phyloP scores from a whole-genome alignment of 192 early-diverging fungal genomes.

The Linnemannia schmuckeri region DNA sequence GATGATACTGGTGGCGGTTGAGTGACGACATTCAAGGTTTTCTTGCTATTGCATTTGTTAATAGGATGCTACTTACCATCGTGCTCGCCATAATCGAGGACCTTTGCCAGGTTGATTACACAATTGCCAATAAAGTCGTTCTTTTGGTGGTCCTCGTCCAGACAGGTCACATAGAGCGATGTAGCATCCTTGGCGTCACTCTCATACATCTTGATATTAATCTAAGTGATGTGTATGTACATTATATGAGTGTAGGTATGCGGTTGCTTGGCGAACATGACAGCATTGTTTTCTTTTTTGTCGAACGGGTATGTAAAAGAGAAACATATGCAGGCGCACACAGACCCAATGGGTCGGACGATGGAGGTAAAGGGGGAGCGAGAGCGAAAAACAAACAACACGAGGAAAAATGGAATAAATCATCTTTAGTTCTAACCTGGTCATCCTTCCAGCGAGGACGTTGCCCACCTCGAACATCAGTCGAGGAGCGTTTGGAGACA shows the following conservation, averaged over 20 bases:
- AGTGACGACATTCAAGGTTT: not conserved
- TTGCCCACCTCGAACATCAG: conserved; percentile 69
- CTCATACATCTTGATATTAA: conserved; percentile 58
- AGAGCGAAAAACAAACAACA: not conserved
- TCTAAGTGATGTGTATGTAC: conserved; percentile 31
- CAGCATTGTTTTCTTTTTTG: not conserved
- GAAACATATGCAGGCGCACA: not conserved
- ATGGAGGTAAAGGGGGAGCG: not conserved
- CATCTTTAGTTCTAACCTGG: conserved; percentile 54
- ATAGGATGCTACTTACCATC: conserved; percentile 59
- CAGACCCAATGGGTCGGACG: not conserved
- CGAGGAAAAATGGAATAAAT: not conserved
- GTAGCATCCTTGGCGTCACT: conserved; percentile 59
- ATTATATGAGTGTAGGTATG: not conserved
- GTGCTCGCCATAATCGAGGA: conserved; percentile 65
- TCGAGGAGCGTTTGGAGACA: conserved; percentile 57
- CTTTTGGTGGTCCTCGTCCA: conserved; percentile 68
- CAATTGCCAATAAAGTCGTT: conserved; percentile 66
- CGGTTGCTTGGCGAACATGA: too few relatives aligned
- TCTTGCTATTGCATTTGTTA: not conserved
- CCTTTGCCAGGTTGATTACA: conserved; percentile 62
- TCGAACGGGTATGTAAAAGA: not conserved
- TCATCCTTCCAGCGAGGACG: conserved; percentile 69
- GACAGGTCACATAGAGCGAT: conserved; percentile 58
- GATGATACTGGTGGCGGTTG: not conserved